Conservation (phyloP, 257 asterid species). For the Fraxinus pennsylvanica region DNA sequence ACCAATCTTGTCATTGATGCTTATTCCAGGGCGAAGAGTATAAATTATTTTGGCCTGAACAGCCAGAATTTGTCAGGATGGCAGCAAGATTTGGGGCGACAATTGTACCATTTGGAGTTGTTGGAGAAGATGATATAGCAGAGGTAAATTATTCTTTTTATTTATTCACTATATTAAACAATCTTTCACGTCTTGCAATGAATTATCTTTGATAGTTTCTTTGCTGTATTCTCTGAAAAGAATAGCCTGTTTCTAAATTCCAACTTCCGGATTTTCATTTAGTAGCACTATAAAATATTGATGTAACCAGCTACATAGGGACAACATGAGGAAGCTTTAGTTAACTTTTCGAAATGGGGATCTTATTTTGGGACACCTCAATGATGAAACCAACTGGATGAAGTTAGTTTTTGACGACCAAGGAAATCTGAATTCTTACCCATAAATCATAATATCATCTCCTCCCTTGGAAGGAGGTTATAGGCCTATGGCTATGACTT, state of each 20-base stretch:
- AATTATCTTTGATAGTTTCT: neutral
- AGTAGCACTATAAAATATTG: neutral
- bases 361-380: neutral
- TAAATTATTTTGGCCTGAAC: conserved; percentile 89
- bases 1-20: neutral
- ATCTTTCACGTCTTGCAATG: neutral
- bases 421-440: neutral
- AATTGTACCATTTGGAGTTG: conserved; percentile 86
- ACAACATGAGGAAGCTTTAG: neutral
- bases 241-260: neutral
- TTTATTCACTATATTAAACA: neutral
- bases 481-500: neutral
- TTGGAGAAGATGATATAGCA: conserved; percentile 88
- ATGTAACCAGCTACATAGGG: neutral
- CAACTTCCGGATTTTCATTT: neutral
- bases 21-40: conserved; percentile 80
- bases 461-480: neutral
- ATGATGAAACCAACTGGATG: neutral
- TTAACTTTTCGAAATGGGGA: neutral
- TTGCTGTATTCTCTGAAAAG: neutral
- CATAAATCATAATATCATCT: neutral
- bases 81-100: conserved; percentile 95
- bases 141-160: conserved; percentile 51
- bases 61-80: conserved; percentile 97
- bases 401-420: neutral